phyloP scores from a whole-genome alignment of 345 rosid genomes.

The Limnanthes douglasii region DNA sequence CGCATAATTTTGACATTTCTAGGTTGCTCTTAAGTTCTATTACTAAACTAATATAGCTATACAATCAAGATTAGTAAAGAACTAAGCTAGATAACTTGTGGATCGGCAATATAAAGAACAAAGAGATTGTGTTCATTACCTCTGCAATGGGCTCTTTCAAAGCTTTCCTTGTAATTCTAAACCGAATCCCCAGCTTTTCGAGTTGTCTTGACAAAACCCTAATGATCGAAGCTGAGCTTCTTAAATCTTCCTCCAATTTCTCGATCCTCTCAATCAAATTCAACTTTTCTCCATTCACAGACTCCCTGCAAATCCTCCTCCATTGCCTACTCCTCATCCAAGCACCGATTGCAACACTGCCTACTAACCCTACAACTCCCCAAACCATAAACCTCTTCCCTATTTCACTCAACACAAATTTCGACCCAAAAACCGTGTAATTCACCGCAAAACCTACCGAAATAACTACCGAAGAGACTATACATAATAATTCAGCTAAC shows the following conservation, averaged over 20 bases:
- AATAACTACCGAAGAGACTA: slow-evolving; percentile 42
- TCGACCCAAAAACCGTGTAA: slow-evolving; percentile 19
- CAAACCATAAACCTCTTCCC: slow-evolving; percentile 41
- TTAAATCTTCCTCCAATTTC: slow-evolving; percentile 73
- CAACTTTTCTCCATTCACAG: slow-evolving; percentile 18
- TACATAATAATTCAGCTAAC: slow-evolving; percentile 34
- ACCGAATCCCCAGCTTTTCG: slow-evolving; percentile 84
- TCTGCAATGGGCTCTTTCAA: slow-evolving; percentile 68
- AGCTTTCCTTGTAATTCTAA: slow-evolving; percentile 62
- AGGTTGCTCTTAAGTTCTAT: too few relatives aligned
- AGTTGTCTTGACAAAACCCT: slow-evolving; percentile 70
- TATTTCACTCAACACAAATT: slow-evolving; percentile 6
- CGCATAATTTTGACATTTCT: too few relatives aligned
- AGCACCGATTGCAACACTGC: slow-evolving; percentile 43
- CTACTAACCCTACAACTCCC: slow-evolving; percentile 35
- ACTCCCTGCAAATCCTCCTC: slow-evolving; percentile 36
- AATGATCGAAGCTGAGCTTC: slow-evolving; percentile 41
- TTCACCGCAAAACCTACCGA: slow-evolving; percentile 33
- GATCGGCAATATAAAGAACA: too few relatives aligned
- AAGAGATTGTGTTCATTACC: too few relatives aligned
- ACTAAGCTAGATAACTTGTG: too few relatives aligned
- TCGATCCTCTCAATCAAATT: slow-evolving; percentile 59
- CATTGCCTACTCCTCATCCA: slow-evolving; percentile 70
- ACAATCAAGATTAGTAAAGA: too few relatives aligned
- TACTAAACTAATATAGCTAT: too few relatives aligned